Evolutionary conservation across 2,329 filamentous ascomycete species (phyloP), one percentile per base, ranked within the genome.

Genomic region (Ceratocystiopsis minuta): DNA sequence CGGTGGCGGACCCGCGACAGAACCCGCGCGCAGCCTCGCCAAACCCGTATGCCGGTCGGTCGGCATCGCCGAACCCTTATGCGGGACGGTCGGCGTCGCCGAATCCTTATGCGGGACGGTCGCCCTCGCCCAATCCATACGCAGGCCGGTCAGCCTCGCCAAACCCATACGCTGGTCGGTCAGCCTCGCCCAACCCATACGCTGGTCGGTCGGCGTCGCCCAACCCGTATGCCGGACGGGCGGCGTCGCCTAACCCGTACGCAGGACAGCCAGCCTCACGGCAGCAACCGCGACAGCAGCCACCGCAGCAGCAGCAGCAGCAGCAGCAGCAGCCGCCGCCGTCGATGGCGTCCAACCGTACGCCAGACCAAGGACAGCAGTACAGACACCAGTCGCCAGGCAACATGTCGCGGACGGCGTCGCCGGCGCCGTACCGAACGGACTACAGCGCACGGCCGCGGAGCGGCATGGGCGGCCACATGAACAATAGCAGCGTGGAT

Each of bases 181-280:
- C 54, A 15, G 50, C 48, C 1, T 56, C 53, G 41, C 78, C 79
- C 0, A 81, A 78, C 45, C 75, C 76, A 1, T 80, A 80, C 52
- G 63, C 50, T 16, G 57, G 58, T 28, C 58, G 55, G 51, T 62
- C 50, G 28, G 57, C 58, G 31, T 58, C 56, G 40, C 59, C 24
- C 9, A 28, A 28, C 7, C 24, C 24, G 6, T 28, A 28, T 10
- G 24, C 24, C 7, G 24, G 24, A 10, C 48, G 54, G 16, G 53
- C 54, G 14, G 50, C 48, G 1, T 56, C 53, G 41, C 78, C 79
- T 0, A 81, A 78, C 45, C 75, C 76, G 1, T 80, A 80, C 52
- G 63, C 50, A 16, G 57, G 57, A 31, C 58, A 54, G 51, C 62
- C 50, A 24, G 57, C 58, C 28, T 58, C 56, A 40, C 59, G 59